Evolutionary conservation across 306 rosid species (phyloP).

Genomic region (Sicyos baderoa): DNA sequence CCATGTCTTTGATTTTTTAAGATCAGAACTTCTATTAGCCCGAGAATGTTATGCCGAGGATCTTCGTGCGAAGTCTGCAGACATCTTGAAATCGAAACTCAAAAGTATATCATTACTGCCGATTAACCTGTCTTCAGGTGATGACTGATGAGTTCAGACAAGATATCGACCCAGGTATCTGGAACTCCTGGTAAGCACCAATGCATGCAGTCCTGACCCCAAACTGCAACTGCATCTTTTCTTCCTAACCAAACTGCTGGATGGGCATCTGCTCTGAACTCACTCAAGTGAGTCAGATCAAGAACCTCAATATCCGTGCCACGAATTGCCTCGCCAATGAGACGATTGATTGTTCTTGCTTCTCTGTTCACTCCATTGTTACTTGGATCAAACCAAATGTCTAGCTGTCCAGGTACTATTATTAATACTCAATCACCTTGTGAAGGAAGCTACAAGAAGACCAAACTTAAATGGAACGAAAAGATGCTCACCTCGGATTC

Average conservation of each 20-base stretch:
- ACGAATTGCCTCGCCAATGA: slow-evolving; percentile 45
- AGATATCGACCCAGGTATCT: slow-evolving; percentile 77
- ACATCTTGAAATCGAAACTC: background rate
- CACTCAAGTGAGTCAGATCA: slow-evolving; percentile 61
- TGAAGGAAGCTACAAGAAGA: slow-evolving; percentile 1
- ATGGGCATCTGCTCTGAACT: slow-evolving; percentile 85
- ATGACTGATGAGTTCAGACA: slow-evolving; percentile 38
- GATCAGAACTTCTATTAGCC: background rate
- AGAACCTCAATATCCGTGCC: slow-evolving; percentile 50
- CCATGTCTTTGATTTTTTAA: background rate
- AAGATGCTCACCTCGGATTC: slow-evolving; percentile 47
- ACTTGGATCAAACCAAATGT: slow-evolving; percentile 74
- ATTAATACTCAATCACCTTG: slow-evolving; percentile 13
- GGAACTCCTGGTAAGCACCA: slow-evolving; percentile 93
- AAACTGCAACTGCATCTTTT: slow-evolving; percentile 72
- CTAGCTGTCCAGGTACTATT: slow-evolving; percentile 61
- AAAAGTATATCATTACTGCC: background rate
- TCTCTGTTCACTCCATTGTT: slow-evolving; percentile 81
- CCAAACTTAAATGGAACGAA: background rate
- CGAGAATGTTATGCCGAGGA: background rate
- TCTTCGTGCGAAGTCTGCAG: background rate
- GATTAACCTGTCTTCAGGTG: background rate
- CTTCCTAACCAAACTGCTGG: slow-evolving; percentile 82
- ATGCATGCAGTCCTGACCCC: slow-evolving; percentile 96
- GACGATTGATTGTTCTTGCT: slow-evolving; percentile 52